Evolutionary conservation across 2,329 filamentous ascomycete genomes (phyloP).

Genomic region (Talaromyces amestolkiae): DNA sequence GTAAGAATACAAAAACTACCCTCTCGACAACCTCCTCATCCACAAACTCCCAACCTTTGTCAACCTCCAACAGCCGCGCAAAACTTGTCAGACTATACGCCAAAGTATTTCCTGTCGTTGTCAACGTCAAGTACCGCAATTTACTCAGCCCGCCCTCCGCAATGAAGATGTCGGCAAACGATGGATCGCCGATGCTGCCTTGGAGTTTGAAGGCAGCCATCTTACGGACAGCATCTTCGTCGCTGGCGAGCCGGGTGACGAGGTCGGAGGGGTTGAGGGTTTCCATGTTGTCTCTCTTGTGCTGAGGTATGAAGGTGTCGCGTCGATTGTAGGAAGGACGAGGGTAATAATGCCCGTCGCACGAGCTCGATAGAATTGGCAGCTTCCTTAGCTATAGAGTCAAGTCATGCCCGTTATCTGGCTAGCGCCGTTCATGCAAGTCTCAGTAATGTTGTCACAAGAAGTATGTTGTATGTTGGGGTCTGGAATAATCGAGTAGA

Average conservation of each 20-base stretch:
- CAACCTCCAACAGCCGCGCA: conserved; percentile 82
- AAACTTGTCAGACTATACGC: conserved; percentile 92
- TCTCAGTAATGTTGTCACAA: neutral
- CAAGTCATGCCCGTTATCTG: neutral
- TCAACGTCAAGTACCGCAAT: conserved; percentile 78
- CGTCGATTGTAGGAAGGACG: neutral
- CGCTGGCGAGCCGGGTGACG: conserved; percentile 58
- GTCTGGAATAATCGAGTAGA: neutral
- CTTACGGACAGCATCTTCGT: conserved; percentile 87
- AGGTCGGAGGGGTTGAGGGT: conserved; percentile 57
- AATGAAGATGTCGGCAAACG: conserved; percentile 96
- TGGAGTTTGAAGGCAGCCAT: conserved; percentile 99
- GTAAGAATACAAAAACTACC: conserved; percentile 41
- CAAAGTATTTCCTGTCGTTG: conserved; percentile 85
- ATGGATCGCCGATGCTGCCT: conserved; percentile 88
- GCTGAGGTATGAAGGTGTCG: neutral
- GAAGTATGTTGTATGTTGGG: too few species aligned
- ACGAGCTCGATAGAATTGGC: neutral
- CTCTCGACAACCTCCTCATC: conserved; percentile 56
- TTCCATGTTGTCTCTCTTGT: conserved; percentile 44
- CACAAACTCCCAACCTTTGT: conserved; percentile 88
- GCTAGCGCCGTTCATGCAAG: too few species aligned
- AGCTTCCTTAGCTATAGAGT: neutral
- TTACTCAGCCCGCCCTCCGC: conserved; percentile 79
- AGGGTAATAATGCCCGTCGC: neutral